These are phyloP conservation scores for Akanthomyces lecanii DNA, from an alignment of 2,329 filamentous ascomycete genomes.

Conservation along the genomic window DNA sequence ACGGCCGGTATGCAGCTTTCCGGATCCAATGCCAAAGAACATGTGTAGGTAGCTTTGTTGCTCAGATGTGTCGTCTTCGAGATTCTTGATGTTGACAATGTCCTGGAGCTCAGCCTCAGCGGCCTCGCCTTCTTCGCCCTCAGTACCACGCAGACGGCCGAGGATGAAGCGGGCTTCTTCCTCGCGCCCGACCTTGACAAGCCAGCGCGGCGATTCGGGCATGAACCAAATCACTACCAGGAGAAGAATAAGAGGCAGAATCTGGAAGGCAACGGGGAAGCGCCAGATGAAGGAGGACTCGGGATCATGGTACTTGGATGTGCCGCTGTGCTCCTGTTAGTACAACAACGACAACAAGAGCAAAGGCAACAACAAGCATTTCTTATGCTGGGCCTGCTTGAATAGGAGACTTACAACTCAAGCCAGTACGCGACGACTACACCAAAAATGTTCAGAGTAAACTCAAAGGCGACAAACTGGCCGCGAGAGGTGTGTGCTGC, in stretches of 20 bases:
- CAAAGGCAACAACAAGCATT: no score
- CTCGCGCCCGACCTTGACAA: slow-evolving; percentile 61
- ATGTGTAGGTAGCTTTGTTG: slow-evolving; percentile 60
- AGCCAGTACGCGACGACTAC: slow-evolving; percentile 58
- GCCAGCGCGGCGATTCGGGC: slow-evolving; percentile 65
- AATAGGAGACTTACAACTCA: slow-evolving; percentile 36
- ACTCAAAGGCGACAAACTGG: slow-evolving; percentile 66
- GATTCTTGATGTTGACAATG: slow-evolving; percentile 58
- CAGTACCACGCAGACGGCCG: slow-evolving; percentile 56
- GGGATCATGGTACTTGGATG: slow-evolving; percentile 57
- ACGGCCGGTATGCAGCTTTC: slow-evolving; percentile 61
- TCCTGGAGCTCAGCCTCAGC: slow-evolving; percentile 64
- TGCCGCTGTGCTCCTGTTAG: slow-evolving; percentile 33
- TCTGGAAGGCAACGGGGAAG: slow-evolving; percentile 68
- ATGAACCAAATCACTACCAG: slow-evolving; percentile 59
- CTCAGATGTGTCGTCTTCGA: slow-evolving; percentile 57
- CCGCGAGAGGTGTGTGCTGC: slow-evolving; percentile 64
- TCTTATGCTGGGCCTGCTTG: background rate
- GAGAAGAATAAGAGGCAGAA: slow-evolving; percentile 56
- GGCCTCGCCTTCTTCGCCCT: slow-evolving; percentile 45
- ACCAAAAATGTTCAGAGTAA: slow-evolving; percentile 69
- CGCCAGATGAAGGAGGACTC: slow-evolving; percentile 59
- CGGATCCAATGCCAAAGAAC: slow-evolving; percentile 63
- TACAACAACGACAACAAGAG: no score
- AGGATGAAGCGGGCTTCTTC: slow-evolving; percentile 66